These are phyloP conservation scores for Stagonosporopsis rhizophila DNA, from an alignment of 2,329 filamentous ascomycete species.

Conservation along the genomic window DNA sequence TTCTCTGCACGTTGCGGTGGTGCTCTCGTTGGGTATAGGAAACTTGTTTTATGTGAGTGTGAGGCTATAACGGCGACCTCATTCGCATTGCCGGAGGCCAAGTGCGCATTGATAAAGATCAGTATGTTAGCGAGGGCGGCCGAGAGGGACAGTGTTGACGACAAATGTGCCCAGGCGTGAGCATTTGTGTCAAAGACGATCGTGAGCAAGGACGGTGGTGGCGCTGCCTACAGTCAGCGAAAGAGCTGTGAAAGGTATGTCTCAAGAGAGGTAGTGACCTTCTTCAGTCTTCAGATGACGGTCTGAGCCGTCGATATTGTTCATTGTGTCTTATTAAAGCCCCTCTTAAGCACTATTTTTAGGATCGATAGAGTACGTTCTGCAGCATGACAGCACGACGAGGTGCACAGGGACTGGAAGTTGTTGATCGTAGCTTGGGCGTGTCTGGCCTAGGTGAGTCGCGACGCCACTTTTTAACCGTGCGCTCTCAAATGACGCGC, in stretches of 20 bases:
- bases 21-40: slow-evolving; percentile 77
- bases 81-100: slow-evolving; percentile 92
- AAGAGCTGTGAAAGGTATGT: neutral
- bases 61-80: slow-evolving; percentile 91
- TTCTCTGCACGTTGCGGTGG: slow-evolving; percentile 25
- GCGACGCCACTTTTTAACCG: slow-evolving; percentile 10
- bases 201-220: slow-evolving; percentile 81
- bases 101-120: slow-evolving; percentile 95
- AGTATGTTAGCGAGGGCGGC: slow-evolving; percentile 87
- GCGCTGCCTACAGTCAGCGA: slow-evolving; percentile 50
- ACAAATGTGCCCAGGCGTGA: slow-evolving; percentile 85
- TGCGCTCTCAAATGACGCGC: slow-evolving; percentile 14
- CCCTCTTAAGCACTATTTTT: neutral
- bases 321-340: slow-evolving; percentile 57
- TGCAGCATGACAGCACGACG: neutral
- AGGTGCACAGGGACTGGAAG: neutral
- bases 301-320: slow-evolving; percentile 67
- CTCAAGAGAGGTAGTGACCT: slow-evolving; percentile 27
- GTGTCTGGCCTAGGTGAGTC: slow-evolving; percentile 1
- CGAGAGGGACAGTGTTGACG: slow-evolving; percentile 76
- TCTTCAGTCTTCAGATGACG: slow-evolving; percentile 51
- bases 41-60: slow-evolving; percentile 83
- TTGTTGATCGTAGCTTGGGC: neutral
- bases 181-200: slow-evolving; percentile 97
- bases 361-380: neutral